Evolutionary conservation across 768 basidiomycete species (phyloP).

Genomic region (Mycena amicta): DNA sequence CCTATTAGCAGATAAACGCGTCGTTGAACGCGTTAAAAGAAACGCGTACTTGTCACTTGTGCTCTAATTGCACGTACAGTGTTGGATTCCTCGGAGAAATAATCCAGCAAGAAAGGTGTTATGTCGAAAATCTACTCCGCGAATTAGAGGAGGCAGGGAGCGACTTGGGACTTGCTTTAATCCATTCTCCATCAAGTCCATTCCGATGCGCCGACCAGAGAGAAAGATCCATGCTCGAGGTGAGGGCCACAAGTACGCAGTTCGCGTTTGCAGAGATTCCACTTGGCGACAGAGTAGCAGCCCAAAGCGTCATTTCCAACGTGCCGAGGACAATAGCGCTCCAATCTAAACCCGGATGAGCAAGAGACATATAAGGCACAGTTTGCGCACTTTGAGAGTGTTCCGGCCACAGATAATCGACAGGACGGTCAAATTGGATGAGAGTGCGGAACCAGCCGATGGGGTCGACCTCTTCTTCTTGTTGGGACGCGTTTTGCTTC

Average conservation of each 20-base stretch:
- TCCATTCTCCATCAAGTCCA: constrained; percentile 74
- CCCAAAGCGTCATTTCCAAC: constrained; percentile 63
- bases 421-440: constrained; percentile 57
- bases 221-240: constrained; percentile 74
- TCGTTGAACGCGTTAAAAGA: not conserved
- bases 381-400: constrained; percentile 57
- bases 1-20: constrained; percentile 43
- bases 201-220: constrained; percentile 72
- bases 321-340: constrained; percentile 69
- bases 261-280: constrained; percentile 63
- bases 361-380: constrained; percentile 4
- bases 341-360: constrained; percentile 53
- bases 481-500: constrained; percentile 27
- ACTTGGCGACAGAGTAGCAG: constrained; percentile 69
- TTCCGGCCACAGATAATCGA: constrained; percentile 48
- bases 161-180: constrained; percentile 42
- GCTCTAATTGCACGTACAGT: constrained; percentile 44
- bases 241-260: constrained; percentile 68
- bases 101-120: constrained; percentile 50
- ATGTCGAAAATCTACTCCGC: constrained; percentile 53
- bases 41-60: constrained; percentile 58
- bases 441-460: constrained; percentile 76
- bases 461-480: constrained; percentile 31
- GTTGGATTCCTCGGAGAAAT: constrained; percentile 25
- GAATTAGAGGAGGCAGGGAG: not conserved